A percentile compares a stretch with the other conserved stretches of the same genome.
phyloP scores from a whole-genome alignment of 192 early-diverging fungal species.

The Rhizoclosmatium sp. region DNA sequence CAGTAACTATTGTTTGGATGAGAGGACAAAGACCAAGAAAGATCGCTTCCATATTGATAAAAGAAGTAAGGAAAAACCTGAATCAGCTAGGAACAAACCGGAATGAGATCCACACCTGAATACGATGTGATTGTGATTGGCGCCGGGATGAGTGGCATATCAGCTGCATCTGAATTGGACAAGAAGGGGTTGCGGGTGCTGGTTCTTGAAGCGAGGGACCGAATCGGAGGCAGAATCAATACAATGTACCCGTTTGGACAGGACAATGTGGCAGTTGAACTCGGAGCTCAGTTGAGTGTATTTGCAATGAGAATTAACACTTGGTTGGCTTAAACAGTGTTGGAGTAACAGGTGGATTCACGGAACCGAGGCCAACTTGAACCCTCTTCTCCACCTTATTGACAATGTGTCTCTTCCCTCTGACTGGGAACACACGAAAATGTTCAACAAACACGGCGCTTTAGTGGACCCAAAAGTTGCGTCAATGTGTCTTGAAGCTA shows the following conservation, averaged over 20 bases:
- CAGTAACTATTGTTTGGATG: too few relatives aligned
- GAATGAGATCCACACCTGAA: neutral
- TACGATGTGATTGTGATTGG: constrained; percentile 12
- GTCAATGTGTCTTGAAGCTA: neutral
- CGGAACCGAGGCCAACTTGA: neutral
- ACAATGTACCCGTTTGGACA: neutral
- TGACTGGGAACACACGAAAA: neutral
- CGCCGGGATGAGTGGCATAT: constrained; percentile 16
- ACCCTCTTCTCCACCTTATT: constrained; percentile 4
- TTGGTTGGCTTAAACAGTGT: neutral
- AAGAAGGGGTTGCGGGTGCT: constrained; percentile 16
- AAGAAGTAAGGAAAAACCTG: too few relatives aligned
- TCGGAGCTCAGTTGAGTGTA: constrained; percentile 1
- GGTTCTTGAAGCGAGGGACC: constrained; percentile 13
- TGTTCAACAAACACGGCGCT: neutral
- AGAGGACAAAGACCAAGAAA: too few relatives aligned
- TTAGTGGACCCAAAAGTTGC: neutral
- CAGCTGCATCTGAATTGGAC: constrained; percentile 2
- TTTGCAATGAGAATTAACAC: neutral
- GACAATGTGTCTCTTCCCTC: neutral
- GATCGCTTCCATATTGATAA: too few relatives aligned
- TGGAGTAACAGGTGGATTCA: constrained; percentile 2
- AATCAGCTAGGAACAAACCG: too few relatives aligned
- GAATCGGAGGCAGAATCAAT: constrained; percentile 15
- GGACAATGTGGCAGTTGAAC: neutral